Percentiles rank a stretch among this genome's conserved stretches.
Evolutionary conservation across 2,329 filamentous ascomycete genomes (phyloP).

Genomic region (Colletotrichum sp.): DNA sequence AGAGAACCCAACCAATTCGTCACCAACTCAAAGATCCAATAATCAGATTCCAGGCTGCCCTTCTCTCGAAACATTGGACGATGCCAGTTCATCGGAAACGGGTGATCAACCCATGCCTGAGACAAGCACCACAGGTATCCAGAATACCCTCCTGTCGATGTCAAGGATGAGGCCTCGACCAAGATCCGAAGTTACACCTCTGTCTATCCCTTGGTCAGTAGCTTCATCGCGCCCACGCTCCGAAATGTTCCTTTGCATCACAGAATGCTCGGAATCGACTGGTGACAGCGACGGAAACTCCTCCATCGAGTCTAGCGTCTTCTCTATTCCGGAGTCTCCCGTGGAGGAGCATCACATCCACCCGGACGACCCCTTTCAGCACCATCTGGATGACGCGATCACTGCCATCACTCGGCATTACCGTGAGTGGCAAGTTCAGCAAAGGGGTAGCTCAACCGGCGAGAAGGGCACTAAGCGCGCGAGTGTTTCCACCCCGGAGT

Average conservation of each 20-base stretch:
- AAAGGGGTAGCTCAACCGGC: not conserved
- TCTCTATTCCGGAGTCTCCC: not conserved
- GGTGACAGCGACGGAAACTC: not conserved
- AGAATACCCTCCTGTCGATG: not conserved
- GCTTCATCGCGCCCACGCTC: not conserved
- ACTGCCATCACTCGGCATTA: not conserved
- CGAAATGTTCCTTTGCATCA: not conserved
- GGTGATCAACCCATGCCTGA: not conserved
- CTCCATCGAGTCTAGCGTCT: slow-evolving; percentile 1
- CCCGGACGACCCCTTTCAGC: not conserved
- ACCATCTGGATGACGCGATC: not conserved
- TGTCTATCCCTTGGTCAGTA: not conserved
- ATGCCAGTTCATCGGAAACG: not conserved
- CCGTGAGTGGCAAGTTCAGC: not conserved
- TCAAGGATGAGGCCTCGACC: not conserved
- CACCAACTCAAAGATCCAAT: not conserved
- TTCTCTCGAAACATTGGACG: too few species aligned
- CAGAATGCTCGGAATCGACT: not conserved
- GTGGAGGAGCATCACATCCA: not conserved
- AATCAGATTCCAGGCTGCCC: not conserved
- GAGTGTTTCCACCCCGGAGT: not conserved
- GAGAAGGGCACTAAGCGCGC: not conserved
- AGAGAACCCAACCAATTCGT: not conserved
- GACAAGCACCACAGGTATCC: not conserved
- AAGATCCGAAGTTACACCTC: not conserved